Evolutionary conservation across 2,329 filamentous ascomycete genomes (phyloP), one percentile per base, ranked within the genome.

Genomic region (Colletotrichum lini): DNA sequence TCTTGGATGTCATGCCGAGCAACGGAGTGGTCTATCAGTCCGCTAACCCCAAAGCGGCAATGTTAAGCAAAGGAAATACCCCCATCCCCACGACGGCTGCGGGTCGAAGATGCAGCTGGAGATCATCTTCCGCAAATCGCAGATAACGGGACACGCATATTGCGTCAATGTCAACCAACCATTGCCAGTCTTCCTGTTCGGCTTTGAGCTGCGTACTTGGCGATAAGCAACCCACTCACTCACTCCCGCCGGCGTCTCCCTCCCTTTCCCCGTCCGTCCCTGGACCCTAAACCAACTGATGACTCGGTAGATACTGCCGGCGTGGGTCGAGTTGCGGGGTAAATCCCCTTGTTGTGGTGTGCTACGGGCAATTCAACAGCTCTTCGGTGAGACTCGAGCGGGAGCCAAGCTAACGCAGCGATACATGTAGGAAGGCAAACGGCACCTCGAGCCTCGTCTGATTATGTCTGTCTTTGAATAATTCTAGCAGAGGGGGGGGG

Each of bases 61-160:
- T 42, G 10, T 67, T 56, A 67, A 56, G 49, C 65, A 63, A 67
- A 67, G 65, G 65, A 67, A 63, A 67, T 4, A 3, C 26, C 47
- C 21, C 5, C 47, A 40, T 23, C 45, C 49, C 65, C 58, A 49
- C 10, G 49, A 30, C 42, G 49, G 45, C 44, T 40, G 54, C 52
- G 35, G 63, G 44, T 18, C 35, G 44, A 16, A 47, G 26, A 53
- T 49, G 38, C 65, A 38, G 58, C 16, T 40, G 65, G 40, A 50
- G 57, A 67, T 50, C 65, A 42, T 42, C 16, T 26, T 59, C 65
- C 59, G 65, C 49, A 56, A 5, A 5, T 18, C 26, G 58, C 49
- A 47, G 58, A 67, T 64, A 23, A 56, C 40, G 21, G 49, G 16
- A 30, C 30, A 30, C 9, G 30, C 26, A 30, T 26, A 21, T 47